phyloP scores from a whole-genome alignment of 2,329 filamentous ascomycete genomes.

The Calycina marina region DNA sequence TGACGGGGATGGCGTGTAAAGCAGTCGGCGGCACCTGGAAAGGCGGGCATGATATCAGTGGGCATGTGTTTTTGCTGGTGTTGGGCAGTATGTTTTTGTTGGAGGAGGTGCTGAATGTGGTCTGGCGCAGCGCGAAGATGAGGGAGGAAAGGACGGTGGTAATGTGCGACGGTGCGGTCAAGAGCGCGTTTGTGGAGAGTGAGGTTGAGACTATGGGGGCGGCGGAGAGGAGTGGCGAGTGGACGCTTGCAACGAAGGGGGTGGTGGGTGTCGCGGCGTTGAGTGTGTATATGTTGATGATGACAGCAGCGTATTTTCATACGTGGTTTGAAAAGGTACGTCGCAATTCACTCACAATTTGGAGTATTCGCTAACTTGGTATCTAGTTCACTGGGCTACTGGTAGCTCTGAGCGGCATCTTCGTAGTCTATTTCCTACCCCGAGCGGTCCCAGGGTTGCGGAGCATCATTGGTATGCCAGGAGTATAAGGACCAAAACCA shows the following conservation, averaged over 20 bases:
- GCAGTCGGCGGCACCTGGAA: constrained; percentile 69
- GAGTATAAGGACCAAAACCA: too few relatives aligned
- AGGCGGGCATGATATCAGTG: constrained; percentile 93
- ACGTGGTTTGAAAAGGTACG: constrained; percentile 93
- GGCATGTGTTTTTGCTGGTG: constrained; percentile 86
- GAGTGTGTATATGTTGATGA: constrained; percentile 90
- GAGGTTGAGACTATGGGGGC: constrained; percentile 6
- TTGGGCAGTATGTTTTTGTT: constrained; percentile 68
- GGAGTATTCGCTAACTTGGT: constrained; percentile 3
- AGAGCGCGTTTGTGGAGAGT: constrained; percentile 38
- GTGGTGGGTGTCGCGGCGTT: constrained; percentile 50
- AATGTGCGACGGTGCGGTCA: constrained; percentile 51
- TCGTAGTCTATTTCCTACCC: constrained; percentile 35
- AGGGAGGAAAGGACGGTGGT: constrained; percentile 50
- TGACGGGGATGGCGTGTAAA: constrained; percentile 72
- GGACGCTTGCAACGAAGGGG: constrained; percentile 38
- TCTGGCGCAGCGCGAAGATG: constrained; percentile 32
- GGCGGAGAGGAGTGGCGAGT: constrained; percentile 10
- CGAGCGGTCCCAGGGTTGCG: constrained; percentile 29
- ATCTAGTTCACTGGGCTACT: constrained; percentile 32
- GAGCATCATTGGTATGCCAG: constrained; percentile 30
- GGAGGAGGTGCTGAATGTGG: constrained; percentile 59
- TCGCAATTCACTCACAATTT: constrained; percentile 2
- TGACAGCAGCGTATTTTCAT: constrained; percentile 98
- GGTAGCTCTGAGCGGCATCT: constrained; percentile 32